Evolutionary conservation across 1,139 yeast species (phyloP), one percentile per base, ranked within the genome.

Genomic region (Saccharomyces hybrid): DNA sequence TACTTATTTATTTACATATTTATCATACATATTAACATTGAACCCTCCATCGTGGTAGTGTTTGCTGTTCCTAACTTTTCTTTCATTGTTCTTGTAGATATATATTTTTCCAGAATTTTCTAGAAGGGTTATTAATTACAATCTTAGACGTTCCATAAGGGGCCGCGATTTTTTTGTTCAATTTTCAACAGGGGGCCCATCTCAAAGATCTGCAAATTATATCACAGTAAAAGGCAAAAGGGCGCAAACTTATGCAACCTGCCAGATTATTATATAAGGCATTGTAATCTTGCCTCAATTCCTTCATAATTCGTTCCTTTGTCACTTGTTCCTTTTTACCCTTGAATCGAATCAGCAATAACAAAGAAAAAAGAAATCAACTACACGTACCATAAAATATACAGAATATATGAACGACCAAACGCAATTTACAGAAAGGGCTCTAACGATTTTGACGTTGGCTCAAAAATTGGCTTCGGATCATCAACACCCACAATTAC

Each of bases 401-500:
- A 44, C 27, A 13, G 23, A n/a, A 8, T 38, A 50, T 6, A 74
- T 74, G 78, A 67, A 67, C 67, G 77, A 83, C 69, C 85, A 86
- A 70, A 76, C 90, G 55, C 88, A 85, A 76, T 86, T 89, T 64
- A 93, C 99, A 58, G 98, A 95, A 70, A 88, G 95, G 73, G 98
- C 97, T 51, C 81, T 88, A 66, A 83, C 80, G 58, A 82, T 91
- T 60, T 78, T 95, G 52, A 85, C 86, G 64, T 79, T 81, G 67
- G 96, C 98, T 54, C 82, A 84, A 57, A 82, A 86, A 68, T 73
- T 93, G 59, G 97, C 97, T 46, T 80, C 82, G 65, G 95, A 89
- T 60, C 90, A 89, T 67, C 78, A 86, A 54, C 91, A 93, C 72
- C 77, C 95, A 9, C 95, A 88, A 66, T 76, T 95, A 59, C 74